Base-by-base conservation (phyloP, 2,329 filamentous ascomycete species). In the Colletotrichum ledebouriae region DNA sequence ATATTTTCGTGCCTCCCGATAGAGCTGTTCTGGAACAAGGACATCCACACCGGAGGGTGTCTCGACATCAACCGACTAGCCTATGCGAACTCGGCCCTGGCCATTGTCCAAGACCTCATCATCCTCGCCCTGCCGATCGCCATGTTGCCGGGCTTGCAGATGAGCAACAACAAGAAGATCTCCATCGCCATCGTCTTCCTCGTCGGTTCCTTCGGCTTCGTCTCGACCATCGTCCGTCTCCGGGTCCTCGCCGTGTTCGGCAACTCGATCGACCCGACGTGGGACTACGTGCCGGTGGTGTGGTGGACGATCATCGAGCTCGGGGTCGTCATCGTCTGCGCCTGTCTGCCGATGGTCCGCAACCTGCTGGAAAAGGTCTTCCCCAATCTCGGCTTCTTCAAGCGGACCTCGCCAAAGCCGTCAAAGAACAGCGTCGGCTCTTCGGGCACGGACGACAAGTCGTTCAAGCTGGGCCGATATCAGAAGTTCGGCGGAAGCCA, bases 71-170 rank as follows among this genome's bases (percentile, higher is more conserved):
- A 86, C 63, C 81, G 77, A 17, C 80, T 88, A 15, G 85, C 83
- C 5, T 86, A 87, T 65, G 75, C 85, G 1, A 86, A 87, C 73
- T 86, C 85, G 67, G 81, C 78, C 1, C 77, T 82, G 13, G 84
- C 82, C 34, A 82, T 85, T 46, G 72, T 83, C 29, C 83, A 81
- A 44, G 86, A 89, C 72, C 82, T 87, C 53, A 82, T 81, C 0
- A 80, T 87, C 59, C 85, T 84, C 6, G 74, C 87, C 7, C 73
- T 88, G 5, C 86, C 86, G 0, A 81, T 86, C 9, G 84, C 84
- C 61, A 78, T 91, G 11, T 80, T 90, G 1, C 85, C 81, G 77
- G 81, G 83, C 33, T 74, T 89, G 29, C 83, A 88, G 63, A 88
- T 90, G 84, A 82, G 83, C 52, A 72, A 70, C 4, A 81, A 79